These are phyloP conservation scores for Tripterygium wilfordii DNA, from an alignment of 177 flowering plant genomes.

Conservation along the genomic window DNA sequence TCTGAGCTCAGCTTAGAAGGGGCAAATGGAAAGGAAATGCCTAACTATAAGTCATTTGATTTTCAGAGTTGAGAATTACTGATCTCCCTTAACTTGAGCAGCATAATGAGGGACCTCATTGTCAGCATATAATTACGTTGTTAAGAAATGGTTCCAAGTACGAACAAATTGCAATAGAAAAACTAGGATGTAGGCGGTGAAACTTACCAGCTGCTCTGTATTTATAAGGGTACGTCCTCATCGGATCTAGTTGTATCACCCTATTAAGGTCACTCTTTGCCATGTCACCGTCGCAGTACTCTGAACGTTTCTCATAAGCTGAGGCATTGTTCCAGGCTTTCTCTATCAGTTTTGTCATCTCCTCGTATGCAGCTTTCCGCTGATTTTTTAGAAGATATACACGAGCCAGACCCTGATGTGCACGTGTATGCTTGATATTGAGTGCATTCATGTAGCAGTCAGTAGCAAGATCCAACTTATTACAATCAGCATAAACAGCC, in stretches of 20 bases:
- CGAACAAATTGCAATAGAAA: conserved; percentile 4
- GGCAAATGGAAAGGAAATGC: too few species aligned
- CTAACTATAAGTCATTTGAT: too few species aligned
- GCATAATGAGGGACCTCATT: too few species aligned
- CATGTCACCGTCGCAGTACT: conserved; percentile 51
- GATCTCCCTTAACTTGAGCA: too few species aligned
- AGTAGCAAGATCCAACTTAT: conserved; percentile 75
- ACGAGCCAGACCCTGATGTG: conserved; percentile 93
- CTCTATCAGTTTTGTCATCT: conserved; percentile 50
- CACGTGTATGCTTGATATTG: conserved; percentile 87
- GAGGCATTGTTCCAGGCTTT: conserved; percentile 51
- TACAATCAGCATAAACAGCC: conserved; percentile 83
- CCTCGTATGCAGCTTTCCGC: conserved; percentile 48
- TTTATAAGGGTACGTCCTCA: conserved; percentile 93
- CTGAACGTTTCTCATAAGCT: conserved; percentile 54
- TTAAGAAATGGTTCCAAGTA: background rate
- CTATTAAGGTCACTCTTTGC: conserved; percentile 78
- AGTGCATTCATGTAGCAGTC: conserved; percentile 83
- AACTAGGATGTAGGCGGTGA: background rate
- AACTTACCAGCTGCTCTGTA: conserved; percentile 91
- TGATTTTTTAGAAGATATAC: conserved; percentile 75
- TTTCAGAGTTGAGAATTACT: too few species aligned
- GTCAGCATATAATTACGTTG: too few species aligned
- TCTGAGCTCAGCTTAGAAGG: too few species aligned
- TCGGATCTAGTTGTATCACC: conserved; percentile 81